Evolutionary conservation across 805 yeast genomes (phyloP).

Genomic region (Wickerhamomyces alni): DNA sequence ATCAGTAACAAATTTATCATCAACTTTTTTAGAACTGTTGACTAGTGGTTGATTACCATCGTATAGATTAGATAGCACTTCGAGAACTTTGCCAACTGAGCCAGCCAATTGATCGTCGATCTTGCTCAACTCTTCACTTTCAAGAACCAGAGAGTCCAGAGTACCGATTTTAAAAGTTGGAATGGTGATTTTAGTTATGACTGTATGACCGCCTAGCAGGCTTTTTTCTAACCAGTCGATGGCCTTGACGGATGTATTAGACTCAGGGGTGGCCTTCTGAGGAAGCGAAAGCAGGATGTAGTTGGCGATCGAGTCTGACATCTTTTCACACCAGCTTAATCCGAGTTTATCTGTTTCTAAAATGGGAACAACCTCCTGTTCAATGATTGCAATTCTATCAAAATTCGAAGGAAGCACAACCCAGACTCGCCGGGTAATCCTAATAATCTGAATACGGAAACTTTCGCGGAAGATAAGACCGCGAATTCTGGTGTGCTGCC

Average conservation of each 20-base stretch:
- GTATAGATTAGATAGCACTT: conserved; percentile 51
- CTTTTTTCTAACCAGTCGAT: conserved; percentile 48
- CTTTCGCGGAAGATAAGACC: background rate
- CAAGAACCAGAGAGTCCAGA: conserved; percentile 82
- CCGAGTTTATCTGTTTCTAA: no score
- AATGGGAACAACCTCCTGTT: background rate
- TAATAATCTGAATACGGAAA: background rate
- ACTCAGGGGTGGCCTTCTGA: conserved; percentile 46
- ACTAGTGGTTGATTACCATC: conserved; percentile 36
- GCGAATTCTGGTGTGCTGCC: conserved; percentile 1
- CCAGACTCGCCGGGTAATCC: background rate
- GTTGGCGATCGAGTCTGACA: conserved; percentile 31
- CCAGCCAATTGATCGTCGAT: conserved; percentile 71
- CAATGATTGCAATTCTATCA: no score
- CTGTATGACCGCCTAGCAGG: conserved; percentile 52
- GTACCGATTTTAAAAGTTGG: conserved; percentile 95
- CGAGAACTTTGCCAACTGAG: conserved; percentile 70
- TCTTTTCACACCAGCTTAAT: no score
- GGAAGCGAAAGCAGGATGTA: conserved; percentile 55
- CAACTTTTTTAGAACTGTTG: conserved; percentile 43
- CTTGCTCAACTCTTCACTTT: conserved; percentile 83
- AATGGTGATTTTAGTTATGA: conserved; percentile 49
- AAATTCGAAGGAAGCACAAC: no score
- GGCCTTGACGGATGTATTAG: conserved; percentile 35
- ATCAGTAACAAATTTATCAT: conserved; percentile 49